Evolutionary conservation across 1,284 basidiomycete species (phyloP).

Genomic region (Trametes versicolor): DNA sequence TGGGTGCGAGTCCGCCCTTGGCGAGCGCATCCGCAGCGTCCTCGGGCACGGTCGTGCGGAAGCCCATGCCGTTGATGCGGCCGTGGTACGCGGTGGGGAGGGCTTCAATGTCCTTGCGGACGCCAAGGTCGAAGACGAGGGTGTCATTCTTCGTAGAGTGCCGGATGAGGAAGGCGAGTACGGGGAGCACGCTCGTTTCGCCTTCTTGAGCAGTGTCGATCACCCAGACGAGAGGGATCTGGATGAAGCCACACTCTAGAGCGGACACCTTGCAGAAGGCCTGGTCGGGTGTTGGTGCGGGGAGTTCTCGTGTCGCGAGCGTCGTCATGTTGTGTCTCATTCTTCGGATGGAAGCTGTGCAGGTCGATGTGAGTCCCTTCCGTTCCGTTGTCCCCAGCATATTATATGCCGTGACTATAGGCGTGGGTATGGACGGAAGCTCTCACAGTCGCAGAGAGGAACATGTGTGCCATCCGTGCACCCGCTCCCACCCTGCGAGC

Average conservation of each 20-base stretch:
- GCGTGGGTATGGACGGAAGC: too few species aligned
- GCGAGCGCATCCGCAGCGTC: constrained; percentile 57
- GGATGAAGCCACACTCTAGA: constrained; percentile 56
- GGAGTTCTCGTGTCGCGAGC: background rate
- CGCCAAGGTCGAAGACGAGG: constrained; percentile 63
- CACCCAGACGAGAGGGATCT: constrained; percentile 47
- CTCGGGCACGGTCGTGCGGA: constrained; percentile 47
- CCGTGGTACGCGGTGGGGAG: constrained; percentile 43
- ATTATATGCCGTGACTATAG: too few species aligned
- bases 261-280: constrained; percentile 51
- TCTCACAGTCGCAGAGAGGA: too few species aligned
- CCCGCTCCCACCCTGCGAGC: too few species aligned
- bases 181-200: constrained; percentile 43
- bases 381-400: background rate
- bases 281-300: constrained; percentile 11
- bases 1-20: constrained; percentile 56
- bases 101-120: constrained; percentile 54
- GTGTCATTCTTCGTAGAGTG: constrained; percentile 50
- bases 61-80: constrained; percentile 16
- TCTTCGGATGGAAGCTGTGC: background rate
- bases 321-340: background rate
- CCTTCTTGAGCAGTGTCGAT: constrained; percentile 46
- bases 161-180: constrained; percentile 58
- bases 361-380: background rate
- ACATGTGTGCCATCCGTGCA: too few species aligned